Conservation (phyloP, 2,329 filamentous ascomycete genomes). For the Apiospora saccharicola region DNA sequence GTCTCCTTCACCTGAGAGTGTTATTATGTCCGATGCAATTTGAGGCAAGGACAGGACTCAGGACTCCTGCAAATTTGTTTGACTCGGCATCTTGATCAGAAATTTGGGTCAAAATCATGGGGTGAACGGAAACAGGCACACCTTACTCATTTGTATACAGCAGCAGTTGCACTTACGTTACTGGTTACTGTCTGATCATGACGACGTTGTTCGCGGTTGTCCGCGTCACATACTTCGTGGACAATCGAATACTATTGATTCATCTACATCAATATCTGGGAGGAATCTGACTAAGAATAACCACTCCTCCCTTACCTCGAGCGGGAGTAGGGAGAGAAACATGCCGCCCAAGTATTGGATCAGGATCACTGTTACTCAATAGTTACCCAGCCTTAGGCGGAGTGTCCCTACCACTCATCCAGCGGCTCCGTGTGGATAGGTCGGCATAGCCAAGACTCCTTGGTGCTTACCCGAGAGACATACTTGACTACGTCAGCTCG, state of each 20-base stretch:
- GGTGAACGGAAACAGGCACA: background rate
- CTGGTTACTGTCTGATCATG: background rate
- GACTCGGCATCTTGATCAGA: background rate
- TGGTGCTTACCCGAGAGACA: background rate
- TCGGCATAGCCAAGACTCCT: background rate
- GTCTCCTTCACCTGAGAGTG: background rate
- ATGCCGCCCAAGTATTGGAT: background rate
- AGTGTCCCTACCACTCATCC: background rate
- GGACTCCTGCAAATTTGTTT: background rate
- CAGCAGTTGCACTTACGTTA: background rate
- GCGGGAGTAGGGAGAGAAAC: background rate
- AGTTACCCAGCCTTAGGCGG: background rate
- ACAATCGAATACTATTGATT: background rate
- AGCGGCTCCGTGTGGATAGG: conserved; percentile 16
- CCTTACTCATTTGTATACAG: background rate
- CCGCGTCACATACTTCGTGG: background rate
- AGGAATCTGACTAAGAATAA: background rate
- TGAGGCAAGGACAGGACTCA: background rate
- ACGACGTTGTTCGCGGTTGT: background rate
- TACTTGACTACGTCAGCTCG: background rate
- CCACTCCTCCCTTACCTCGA: background rate
- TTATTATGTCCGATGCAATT: background rate
- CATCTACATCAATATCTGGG: background rate
- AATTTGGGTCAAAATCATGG: background rate
- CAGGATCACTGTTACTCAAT: background rate